These are phyloP conservation scores for Globisporangium megalacanthum DNA, from an alignment of 352 stramenopile genomes.

Conservation along the genomic window DNA sequence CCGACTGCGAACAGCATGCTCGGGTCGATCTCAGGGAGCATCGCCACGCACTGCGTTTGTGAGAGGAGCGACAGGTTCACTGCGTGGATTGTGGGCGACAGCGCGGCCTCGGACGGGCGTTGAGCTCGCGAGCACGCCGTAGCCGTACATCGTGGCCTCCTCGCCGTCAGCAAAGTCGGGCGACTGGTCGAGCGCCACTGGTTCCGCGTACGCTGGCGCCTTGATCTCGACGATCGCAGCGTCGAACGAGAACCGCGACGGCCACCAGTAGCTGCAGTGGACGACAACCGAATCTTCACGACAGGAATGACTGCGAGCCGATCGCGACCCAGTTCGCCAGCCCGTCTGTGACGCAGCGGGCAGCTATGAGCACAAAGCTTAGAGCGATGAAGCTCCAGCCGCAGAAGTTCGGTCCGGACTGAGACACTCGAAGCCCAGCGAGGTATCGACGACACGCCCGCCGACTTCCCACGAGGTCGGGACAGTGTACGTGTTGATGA, in stretches of 20 bases:
- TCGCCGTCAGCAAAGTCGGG: constrained; percentile 16
- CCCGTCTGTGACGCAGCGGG: constrained; percentile 24
- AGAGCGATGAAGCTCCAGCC: constrained; percentile 35
- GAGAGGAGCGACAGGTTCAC: constrained; percentile 22
- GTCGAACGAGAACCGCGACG: constrained; percentile 23
- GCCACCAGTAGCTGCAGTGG: constrained; percentile 21
- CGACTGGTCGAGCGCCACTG: constrained; percentile 18
- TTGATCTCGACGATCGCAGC: constrained; percentile 27
- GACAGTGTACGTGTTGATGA: constrained; percentile 25
- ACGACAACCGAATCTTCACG: constrained; percentile 12
- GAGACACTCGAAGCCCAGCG: constrained; percentile 13
- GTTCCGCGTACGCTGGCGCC: constrained; percentile 16
- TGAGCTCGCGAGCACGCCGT: constrained; percentile 12
- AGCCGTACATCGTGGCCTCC: constrained; percentile 25
- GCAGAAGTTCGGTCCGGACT: constrained; percentile 26
- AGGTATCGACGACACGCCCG: neutral
- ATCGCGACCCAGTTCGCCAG: constrained; percentile 24
- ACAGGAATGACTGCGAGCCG: constrained; percentile 22
- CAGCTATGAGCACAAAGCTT: constrained; percentile 37
- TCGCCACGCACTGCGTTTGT: constrained; percentile 8
- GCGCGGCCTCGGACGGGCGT: constrained; percentile 1
- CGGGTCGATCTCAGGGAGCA: constrained; percentile 22
- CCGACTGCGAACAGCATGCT: constrained; percentile 24
- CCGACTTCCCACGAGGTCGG: constrained; percentile 15
- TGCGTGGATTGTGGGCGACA: constrained; percentile 20